These are phyloP conservation scores for Cystofilobasidium ferigula DNA, from an alignment of 768 basidiomycete genomes.

Conservation along the genomic window DNA sequence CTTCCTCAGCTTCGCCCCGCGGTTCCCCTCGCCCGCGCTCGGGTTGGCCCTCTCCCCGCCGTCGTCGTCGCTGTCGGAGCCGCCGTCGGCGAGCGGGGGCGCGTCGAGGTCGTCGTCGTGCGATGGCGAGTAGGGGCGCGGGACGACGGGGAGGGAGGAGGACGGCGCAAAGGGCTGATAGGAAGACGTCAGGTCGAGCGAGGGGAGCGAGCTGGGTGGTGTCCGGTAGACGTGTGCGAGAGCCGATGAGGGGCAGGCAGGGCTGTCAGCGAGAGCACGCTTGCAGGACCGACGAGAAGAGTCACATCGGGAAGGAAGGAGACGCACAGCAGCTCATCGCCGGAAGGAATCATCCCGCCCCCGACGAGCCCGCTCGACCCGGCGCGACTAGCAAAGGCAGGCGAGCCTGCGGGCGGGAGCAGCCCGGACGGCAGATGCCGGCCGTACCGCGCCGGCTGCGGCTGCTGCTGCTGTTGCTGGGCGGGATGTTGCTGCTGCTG, in stretches of 20 bases:
- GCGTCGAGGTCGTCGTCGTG: background rate
- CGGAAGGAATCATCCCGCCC: background rate
- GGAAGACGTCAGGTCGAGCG: slow-evolving; percentile 12
- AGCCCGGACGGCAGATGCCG: background rate
- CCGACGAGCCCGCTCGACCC: background rate
- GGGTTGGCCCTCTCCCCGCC: slow-evolving; percentile 12
- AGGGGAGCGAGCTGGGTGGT: slow-evolving; percentile 12
- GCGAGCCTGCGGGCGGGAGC: background rate
- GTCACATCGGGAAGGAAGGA: background rate
- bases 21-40: slow-evolving; percentile 47
- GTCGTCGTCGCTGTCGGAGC: background rate
- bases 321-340: slow-evolving; percentile 3
- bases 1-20: slow-evolving; percentile 66
- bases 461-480: background rate
- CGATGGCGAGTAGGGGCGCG: background rate
- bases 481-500: background rate
- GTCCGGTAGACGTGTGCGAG: no score
- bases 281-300: background rate
- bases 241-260: background rate
- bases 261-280: background rate
- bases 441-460: background rate
- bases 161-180: slow-evolving; percentile 20
- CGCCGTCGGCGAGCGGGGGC: background rate
- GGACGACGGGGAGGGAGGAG: background rate
- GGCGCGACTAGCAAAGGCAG: background rate